These are phyloP conservation scores for Dipteronia sinensis DNA, from an alignment of 345 rosid species.

Conservation along the genomic window DNA sequence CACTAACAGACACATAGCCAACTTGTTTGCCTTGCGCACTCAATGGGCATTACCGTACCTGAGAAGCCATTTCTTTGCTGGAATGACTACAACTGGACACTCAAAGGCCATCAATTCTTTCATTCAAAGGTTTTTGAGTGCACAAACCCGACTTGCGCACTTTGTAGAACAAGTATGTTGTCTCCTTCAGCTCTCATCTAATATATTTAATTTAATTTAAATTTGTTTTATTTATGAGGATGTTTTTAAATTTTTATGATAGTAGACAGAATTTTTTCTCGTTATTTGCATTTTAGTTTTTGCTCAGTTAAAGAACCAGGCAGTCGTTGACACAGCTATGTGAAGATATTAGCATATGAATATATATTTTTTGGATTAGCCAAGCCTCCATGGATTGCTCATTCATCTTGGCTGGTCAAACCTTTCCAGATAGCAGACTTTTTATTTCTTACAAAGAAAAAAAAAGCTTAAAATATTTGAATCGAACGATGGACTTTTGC, in stretches of 20 bases:
- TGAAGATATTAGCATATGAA: background rate
- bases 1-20: conserved; percentile 77
- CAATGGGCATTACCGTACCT: conserved; percentile 89
- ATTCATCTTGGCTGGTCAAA: background rate
- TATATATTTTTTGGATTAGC: background rate
- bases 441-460: background rate
- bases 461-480: background rate
- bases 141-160: conserved; percentile 88
- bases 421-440: background rate
- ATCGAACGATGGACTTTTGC: background rate
- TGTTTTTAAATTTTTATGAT: background rate
- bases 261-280: background rate
- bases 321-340: background rate
- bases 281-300: background rate
- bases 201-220: background rate
- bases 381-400: background rate
- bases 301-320: background rate
- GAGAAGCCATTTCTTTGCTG: conserved; percentile 87
- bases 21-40: conserved; percentile 65
- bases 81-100: conserved; percentile 72
- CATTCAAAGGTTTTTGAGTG: conserved; percentile 89
- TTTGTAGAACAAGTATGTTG: conserved; percentile 83
- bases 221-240: background rate
- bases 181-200: conserved; percentile 20
- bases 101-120: conserved; percentile 87